Conservation (phyloP, 2,329 filamentous ascomycete genomes). For the Alternaria metachromatica region DNA sequence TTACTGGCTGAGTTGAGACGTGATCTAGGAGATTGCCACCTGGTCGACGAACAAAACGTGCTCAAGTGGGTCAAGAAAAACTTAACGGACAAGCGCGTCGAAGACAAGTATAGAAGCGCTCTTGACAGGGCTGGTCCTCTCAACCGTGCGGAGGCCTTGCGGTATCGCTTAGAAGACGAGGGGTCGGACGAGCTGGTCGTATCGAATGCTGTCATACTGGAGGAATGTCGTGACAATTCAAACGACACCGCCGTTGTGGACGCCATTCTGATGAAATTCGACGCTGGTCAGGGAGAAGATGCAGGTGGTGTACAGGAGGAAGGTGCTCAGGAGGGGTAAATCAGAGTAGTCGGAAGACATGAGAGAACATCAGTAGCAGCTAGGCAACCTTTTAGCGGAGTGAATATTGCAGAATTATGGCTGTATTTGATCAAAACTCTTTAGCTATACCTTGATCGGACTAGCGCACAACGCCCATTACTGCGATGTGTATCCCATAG, state of each 20-base stretch:
- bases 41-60: background rate
- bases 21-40: background rate
- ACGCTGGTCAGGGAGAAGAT: background rate
- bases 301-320: background rate
- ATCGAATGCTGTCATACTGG: background rate
- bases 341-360: background rate
- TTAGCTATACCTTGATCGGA: background rate
- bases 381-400: background rate
- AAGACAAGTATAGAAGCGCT: background rate
- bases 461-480: background rate
- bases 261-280: background rate
- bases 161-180: background rate
- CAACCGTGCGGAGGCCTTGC: background rate
- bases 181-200: rapidly evolving
- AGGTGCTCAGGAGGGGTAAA: background rate
- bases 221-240: background rate
- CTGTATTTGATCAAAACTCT: background rate
- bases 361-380: background rate
- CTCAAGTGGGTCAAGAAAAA: background rate
- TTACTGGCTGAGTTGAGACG: background rate
- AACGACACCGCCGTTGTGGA: background rate
- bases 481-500: background rate
- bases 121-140: no score
- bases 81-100: background rate
- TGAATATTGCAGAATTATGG: background rate